phyloP scores from a whole-genome alignment of 2,329 filamentous ascomycete species.

The Pseudogymnoascus sp. region DNA sequence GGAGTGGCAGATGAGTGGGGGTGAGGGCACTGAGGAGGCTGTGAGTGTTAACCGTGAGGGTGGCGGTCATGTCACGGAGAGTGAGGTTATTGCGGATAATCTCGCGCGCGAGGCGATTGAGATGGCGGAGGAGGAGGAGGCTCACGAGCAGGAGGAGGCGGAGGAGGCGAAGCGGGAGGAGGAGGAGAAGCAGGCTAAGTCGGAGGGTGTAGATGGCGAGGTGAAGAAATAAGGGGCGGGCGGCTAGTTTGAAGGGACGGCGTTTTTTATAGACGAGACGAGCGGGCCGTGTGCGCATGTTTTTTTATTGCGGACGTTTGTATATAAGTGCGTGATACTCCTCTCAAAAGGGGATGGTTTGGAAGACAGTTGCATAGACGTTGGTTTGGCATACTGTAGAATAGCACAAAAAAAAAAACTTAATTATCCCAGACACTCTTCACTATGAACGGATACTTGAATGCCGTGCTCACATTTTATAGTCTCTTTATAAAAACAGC shows the following conservation, averaged over 20 bases:
- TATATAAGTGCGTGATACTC: slow-evolving; percentile 6
- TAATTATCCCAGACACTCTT: neutral
- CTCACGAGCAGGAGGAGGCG: slow-evolving; percentile 17
- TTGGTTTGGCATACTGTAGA: neutral
- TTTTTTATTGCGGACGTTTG: neutral
- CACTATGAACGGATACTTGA: neutral
- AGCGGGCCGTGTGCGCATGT: neutral
- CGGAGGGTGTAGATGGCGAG: neutral
- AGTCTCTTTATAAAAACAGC: neutral
- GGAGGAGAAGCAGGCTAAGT: neutral
- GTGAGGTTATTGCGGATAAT: slow-evolving; percentile 23
- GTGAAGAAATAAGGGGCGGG: neutral
- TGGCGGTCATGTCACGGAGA: slow-evolving; percentile 24
- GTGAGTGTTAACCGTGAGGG: slow-evolving; percentile 14
- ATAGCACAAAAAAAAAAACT: neutral
- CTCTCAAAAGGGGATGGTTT: neutral
- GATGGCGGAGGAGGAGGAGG: neutral
- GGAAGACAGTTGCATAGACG: neutral
- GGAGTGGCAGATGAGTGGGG: slow-evolving; percentile 97
- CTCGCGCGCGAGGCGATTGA: slow-evolving; percentile 13
- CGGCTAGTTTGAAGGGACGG: neutral
- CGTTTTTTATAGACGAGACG: neutral
- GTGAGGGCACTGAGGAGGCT: slow-evolving; percentile 47
- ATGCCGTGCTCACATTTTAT: neutral
- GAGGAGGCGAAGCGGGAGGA: neutral